Base-by-base conservation (phyloP, 2,329 filamentous ascomycete species). In the Phaeosphaeriaceae sp. region DNA sequence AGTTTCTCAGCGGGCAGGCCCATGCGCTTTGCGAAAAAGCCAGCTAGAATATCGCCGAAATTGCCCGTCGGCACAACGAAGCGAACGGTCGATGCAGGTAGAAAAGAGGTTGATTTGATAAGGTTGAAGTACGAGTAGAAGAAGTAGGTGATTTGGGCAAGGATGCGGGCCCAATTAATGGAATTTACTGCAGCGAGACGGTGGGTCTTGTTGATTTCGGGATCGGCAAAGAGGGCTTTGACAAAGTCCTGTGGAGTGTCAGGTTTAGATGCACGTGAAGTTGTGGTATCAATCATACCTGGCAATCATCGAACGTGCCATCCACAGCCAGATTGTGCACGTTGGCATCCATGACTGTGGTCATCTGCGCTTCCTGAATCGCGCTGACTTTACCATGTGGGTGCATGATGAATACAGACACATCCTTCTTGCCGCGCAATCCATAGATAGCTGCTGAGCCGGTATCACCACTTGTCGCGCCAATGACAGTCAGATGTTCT, bases 71-170 rank as follows among this genome's bases (percentile, higher is more conserved):
- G 94, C 0, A 96, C 91, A 7, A 96, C 89, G 66, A 92, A 96
- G 52, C 92, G 87, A 32, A 94, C 82, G 30, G 62, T 85, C 61
- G 89, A 84, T 60, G 65, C 67, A 33, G 87, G 66, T 49, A 85
- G 82, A 73, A 88, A 88, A 13, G 77, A 74, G 0, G 82, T 68
- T 3, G 84, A 83, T 42, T 81, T 79, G 52, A 80, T 81, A 28
- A 99, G 85, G 12, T 87, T 79, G 76, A 97, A 96, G 81, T 97
- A 97, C 11, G 94, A 87, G 75, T 94, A 82, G 80, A 97, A 96
- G 81, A 96, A 99, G 82, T 96, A 97, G 52, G 90, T 91, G 58
- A 96, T 97, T 78, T 99, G 94, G 11, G 94, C 93, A 30, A 99
- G 83, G 62, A 99, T 97, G 63, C 94, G 84, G 2, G 92, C 89